Percentiles rank a stretch among this genome's conserved stretches.
These are phyloP conservation scores for Hypoxylon sp. DNA, from an alignment of 2,329 filamentous ascomycete species.

Conservation along the genomic window DNA sequence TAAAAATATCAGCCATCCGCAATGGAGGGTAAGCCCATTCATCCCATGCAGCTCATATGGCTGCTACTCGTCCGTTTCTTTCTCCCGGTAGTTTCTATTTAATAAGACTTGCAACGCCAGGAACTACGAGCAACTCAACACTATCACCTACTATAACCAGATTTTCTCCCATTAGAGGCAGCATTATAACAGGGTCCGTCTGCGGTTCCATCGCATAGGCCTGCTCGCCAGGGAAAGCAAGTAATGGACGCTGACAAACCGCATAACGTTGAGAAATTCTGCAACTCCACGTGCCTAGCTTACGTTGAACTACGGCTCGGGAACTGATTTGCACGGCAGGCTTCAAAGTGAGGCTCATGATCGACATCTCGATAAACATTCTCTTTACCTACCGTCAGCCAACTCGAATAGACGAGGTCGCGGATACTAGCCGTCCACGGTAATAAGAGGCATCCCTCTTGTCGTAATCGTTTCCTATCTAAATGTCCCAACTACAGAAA, in stretches of 20 bases:
- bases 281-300: constrained; percentile 37
- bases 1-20: constrained; percentile 19
- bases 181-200: constrained; percentile 44
- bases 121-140: constrained; percentile 17
- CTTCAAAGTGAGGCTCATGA: constrained; percentile 48
- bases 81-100: constrained; percentile 34
- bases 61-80: constrained; percentile 23
- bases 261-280: constrained; percentile 29
- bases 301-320: constrained; percentile 37
- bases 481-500: constrained; percentile 25
- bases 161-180: constrained; percentile 43
- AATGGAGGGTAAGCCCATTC: constrained; percentile 29
- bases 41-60: constrained; percentile 7
- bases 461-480: constrained; percentile 22
- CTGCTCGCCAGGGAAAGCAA: constrained; percentile 38
- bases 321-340: constrained; percentile 34
- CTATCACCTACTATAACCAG: constrained; percentile 50
- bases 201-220: constrained; percentile 48
- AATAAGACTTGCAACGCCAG: constrained; percentile 35
- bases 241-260: constrained; percentile 29
- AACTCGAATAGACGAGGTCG: constrained; percentile 29
- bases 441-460: constrained; percentile 24
- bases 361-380: constrained; percentile 37
- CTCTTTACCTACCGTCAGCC: constrained; percentile 24
- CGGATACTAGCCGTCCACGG: constrained; percentile 17